Evolutionary conservation across 2,329 filamentous ascomycete genomes (phyloP), one percentile per base, ranked within the genome.

Genomic region (Simplicillium aogashimaense): DNA sequence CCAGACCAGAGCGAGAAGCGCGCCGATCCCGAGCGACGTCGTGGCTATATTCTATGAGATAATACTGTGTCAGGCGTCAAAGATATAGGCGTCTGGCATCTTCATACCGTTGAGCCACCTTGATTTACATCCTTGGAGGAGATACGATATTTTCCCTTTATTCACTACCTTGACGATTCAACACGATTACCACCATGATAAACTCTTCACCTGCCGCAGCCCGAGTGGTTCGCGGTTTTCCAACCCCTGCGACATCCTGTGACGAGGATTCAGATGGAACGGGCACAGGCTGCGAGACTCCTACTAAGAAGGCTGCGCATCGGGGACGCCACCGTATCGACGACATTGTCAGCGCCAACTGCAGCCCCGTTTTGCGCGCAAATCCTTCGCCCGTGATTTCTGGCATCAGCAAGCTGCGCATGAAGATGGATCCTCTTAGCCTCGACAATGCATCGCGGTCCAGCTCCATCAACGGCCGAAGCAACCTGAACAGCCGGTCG

Each of bases 341-440:
- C 53, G 74, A 78, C 56, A 67, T 78, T 13, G 70, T 78, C 49
- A 78, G 74, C 56, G 71, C 72, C 41, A 67, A 84, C 58, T 80
- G 76, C 60, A 81, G 77, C 57, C 78, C 78, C 7, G 56, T 69
- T 39, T 57, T 82, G 45, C 71, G 75, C 36, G 63, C 60, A n/a
- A 53, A 60, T 18, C 58, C 66, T 13, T 76, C 75, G 14, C 73
- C 74, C 10, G 69, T 65, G 37, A 53, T 79, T 25, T 81, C 83
- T 44, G 88, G 87, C 36, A 88, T 95, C 51, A 85, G 86, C 53
- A 84, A 82, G 51, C 67, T 95, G 53, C 87, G 87, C 56, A 70
- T 82, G 57, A 83, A 92, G 54, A 71, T 95, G 43, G 88, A 95
- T 45, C 78, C 81, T 3, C 66, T 95, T 40, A 85, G 75, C 53